Percentiles rank a stretch among this genome's conserved stretches.
Evolutionary conservation across 495 filamentous ascomycete genomes (phyloP).

Genomic region (Terfezia claveryi): DNA sequence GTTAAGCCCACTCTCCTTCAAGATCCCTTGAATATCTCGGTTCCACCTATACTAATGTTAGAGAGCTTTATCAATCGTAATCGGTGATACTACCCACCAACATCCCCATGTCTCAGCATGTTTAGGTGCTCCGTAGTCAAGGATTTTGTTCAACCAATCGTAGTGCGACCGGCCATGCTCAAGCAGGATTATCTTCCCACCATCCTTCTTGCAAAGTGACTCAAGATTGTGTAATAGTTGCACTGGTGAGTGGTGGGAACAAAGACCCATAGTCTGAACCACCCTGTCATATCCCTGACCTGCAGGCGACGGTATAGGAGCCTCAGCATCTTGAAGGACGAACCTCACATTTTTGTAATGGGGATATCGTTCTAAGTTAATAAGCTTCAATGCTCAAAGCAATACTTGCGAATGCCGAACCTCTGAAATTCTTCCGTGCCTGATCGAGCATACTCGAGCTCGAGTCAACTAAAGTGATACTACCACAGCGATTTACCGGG

Average conservation of each 20-base stretch:
- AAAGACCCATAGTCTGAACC: slow-evolving; percentile 82
- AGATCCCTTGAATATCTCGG: slow-evolving; percentile 61
- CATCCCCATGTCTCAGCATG: slow-evolving; percentile 79
- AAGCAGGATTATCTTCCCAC: slow-evolving; percentile 59
- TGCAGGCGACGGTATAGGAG: slow-evolving; percentile 11
- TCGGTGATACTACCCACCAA: slow-evolving; percentile 38
- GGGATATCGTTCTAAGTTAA: slow-evolving; percentile 22
- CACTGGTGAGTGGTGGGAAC: slow-evolving; percentile 57
- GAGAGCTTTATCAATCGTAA: too few species aligned
- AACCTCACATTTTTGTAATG: slow-evolving; percentile 25
- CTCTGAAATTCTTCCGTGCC: slow-evolving; percentile 34
- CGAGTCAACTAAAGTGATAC: slow-evolving; percentile 40
- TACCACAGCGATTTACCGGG: slow-evolving; percentile 23
- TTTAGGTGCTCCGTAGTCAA: slow-evolving; percentile 53
- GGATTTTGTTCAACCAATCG: slow-evolving; percentile 49
- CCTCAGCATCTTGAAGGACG: slow-evolving; percentile 23
- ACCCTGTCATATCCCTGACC: slow-evolving; percentile 52
- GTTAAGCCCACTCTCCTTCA: slow-evolving; percentile 62
- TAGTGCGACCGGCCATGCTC: slow-evolving; percentile 76
- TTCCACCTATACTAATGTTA: slow-evolving; percentile 26
- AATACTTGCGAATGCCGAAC: slow-evolving; percentile 6
- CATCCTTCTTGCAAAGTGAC: slow-evolving; percentile 26
- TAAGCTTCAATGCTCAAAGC: background rate
- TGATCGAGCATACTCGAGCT: slow-evolving; percentile 42
- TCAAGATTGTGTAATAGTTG: slow-evolving; percentile 41